Evolutionary conservation across 1,284 basidiomycete genomes (phyloP).

Genomic region (Cryptococcus deneoformans): DNA sequence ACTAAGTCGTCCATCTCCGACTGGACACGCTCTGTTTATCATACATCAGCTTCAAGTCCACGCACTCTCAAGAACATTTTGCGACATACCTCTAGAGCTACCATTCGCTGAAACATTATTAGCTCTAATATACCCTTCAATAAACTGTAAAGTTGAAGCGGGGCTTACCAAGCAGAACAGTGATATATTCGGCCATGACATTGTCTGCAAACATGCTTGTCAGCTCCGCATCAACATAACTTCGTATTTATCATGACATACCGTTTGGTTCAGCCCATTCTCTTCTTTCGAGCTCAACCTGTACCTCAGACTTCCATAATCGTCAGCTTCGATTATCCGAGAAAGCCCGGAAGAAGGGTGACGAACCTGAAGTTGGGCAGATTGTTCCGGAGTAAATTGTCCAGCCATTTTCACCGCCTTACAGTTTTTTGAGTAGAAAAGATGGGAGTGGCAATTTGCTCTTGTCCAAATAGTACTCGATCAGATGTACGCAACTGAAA

Average conservation of each 20-base stretch:
- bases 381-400: conserved; percentile 19
- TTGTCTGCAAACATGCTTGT: conserved; percentile 20
- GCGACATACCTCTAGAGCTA: conserved; percentile 29
- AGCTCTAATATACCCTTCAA: conserved; percentile 1
- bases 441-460: not conserved
- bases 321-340: not conserved
- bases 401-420: conserved; percentile 2
- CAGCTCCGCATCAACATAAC: not conserved
- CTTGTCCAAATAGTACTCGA: not conserved
- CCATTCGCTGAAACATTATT: conserved; percentile 32
- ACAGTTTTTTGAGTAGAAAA: no score
- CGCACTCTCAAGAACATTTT: not conserved
- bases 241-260: conserved; percentile 6
- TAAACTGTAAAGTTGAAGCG: not conserved
- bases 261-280: conserved; percentile 46
- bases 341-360: not conserved
- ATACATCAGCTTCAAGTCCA: not conserved
- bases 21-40: conserved; percentile 33
- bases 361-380: conserved; percentile 24
- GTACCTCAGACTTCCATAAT: conserved; percentile 30
- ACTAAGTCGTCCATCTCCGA: conserved; percentile 44
- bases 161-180: conserved; percentile 42
- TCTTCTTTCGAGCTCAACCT: conserved; percentile 40
- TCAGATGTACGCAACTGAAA: no score
- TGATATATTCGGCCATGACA: conserved; percentile 48